These are phyloP conservation scores for Lactuca sativa DNA, from an alignment of 129 eudicot genomes.

Conservation along the genomic window DNA sequence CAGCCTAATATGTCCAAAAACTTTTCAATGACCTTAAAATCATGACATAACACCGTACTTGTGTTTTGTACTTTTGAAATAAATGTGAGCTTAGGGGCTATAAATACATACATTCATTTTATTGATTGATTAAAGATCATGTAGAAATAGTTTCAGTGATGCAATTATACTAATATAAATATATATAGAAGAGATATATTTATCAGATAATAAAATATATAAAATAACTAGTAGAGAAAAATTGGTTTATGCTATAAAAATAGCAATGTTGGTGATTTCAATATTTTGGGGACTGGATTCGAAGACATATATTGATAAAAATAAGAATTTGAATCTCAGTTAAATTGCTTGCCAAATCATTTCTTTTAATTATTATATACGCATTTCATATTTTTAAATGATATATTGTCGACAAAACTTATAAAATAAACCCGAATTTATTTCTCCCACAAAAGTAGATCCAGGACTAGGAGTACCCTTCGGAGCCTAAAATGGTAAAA, in stretches of 20 bases:
- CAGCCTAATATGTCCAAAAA: too few relatives aligned
- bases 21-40: too few relatives aligned
- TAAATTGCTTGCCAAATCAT: background rate
- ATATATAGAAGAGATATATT: too few relatives aligned
- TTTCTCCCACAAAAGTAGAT: constrained; percentile 22
- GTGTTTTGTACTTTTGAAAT: too few relatives aligned
- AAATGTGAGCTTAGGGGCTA: too few relatives aligned
- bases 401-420: constrained; percentile 3
- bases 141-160: too few relatives aligned
- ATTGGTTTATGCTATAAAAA: background rate
- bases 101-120: too few relatives aligned
- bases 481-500: constrained; percentile 23
- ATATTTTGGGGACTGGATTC: constrained; percentile 10
- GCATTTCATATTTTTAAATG: background rate
- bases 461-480: constrained; percentile 7
- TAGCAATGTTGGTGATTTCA: constrained; percentile 12
- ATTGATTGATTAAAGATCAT: too few relatives aligned
- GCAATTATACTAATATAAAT: too few relatives aligned
- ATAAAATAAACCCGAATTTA: constrained; percentile 7
- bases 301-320: background rate
- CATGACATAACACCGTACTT: too few relatives aligned
- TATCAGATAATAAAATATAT: too few relatives aligned
- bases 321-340: constrained; percentile 14
- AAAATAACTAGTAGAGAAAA: too few relatives aligned
- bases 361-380: background rate